Base-by-base conservation (phyloP, 2,329 filamentous ascomycete genomes). In the Fusarium domesticum region DNA sequence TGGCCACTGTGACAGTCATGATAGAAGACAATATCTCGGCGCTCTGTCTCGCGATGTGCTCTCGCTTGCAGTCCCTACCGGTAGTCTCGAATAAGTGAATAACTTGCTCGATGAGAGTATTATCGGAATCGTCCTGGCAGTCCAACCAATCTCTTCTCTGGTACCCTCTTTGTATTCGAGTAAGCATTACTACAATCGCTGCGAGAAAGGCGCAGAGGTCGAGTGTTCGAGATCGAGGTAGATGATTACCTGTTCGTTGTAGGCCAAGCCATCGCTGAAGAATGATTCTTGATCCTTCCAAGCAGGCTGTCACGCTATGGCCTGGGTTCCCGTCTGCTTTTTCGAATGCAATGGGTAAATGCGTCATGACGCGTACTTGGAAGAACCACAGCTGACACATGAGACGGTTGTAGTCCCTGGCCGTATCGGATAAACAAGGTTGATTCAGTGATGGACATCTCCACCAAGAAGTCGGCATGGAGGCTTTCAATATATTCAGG, bases 361-460 rank as follows among this genome's bases (percentile, higher is more conserved):
- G 42, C 1, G 40, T 35, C 32, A 39, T 49, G 8, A 40, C 38
- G 12, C 40, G 40, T 10, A 45, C 49, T 35, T 51, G 43, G 16
- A 44, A 48, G 37, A 46, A 49, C 49, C 49, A 51, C 18, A 49
- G 28, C 35, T 51, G 49, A 12, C 42, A 51, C 18, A 49, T 38
- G 2, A 51, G 28, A 3, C 49, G 42, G 19, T 48, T 47, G 2
- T 43, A 12, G 43, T 46, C 16, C 46, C 46, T 28, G 23, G 23
- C n/a, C n/a, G n/a, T 3, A 48, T 39, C 34, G 43, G 25, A 35
- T 37, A 34, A 33, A 39, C 45, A 18, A 33, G 42, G 14, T 35
- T n/a, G 14, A 51, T 42, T 4, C 23, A 28, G 14, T 4, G 43
- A 37, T 3, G 49, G 49, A 10, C 15, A 11, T 31, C 19, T 46